Evolutionary conservation across 2,329 filamentous ascomycete genomes (phyloP).

Genomic region (Biscogniauxia marginata): DNA sequence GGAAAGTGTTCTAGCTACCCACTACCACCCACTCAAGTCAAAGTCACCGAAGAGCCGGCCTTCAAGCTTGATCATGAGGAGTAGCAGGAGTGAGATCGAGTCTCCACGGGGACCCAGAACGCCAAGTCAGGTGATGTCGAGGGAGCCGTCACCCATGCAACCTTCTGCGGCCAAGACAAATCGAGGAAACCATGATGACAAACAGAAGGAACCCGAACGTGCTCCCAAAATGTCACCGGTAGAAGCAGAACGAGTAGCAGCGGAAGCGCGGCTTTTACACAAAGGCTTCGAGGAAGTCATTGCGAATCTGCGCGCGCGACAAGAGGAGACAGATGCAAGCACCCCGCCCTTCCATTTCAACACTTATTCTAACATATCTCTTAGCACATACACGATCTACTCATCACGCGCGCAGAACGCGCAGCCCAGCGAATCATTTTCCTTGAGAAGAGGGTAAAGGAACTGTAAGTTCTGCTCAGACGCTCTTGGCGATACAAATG

Average conservation of each 20-base stretch:
- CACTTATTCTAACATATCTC: slow-evolving; percentile 25
- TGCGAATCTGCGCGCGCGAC: slow-evolving; percentile 50
- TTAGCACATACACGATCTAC: slow-evolving; percentile 60
- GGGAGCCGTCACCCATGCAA: slow-evolving; percentile 12
- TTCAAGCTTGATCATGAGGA: slow-evolving; percentile 10
- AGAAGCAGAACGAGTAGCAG: slow-evolving; percentile 35
- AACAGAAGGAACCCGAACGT: not conserved
- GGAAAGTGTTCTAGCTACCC: slow-evolving; percentile 31
- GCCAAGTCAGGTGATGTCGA: slow-evolving; percentile 22
- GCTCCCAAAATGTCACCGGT: slow-evolving; percentile 15
- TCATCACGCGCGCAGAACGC: slow-evolving; percentile 56
- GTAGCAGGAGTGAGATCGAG: slow-evolving; percentile 11
- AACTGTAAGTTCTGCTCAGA: slow-evolving; percentile 47
- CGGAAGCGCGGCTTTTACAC: slow-evolving; percentile 46
- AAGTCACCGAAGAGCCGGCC: slow-evolving; percentile 15
- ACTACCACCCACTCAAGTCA: slow-evolving; percentile 13
- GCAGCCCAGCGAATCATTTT: slow-evolving; percentile 58
- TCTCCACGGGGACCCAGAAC: slow-evolving; percentile 36
- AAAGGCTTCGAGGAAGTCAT: slow-evolving; percentile 50
- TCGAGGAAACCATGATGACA: not conserved
- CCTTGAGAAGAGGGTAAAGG: slow-evolving; percentile 56
- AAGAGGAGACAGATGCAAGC: slow-evolving; percentile 59
- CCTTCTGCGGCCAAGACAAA: slow-evolving; percentile 12
- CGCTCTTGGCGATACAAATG: slow-evolving; percentile 9
- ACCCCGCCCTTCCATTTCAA: not conserved